Evolutionary conservation across 768 basidiomycete genomes (phyloP), one percentile per base, ranked within the genome.

Genomic region (Pleurotus sapidus): DNA sequence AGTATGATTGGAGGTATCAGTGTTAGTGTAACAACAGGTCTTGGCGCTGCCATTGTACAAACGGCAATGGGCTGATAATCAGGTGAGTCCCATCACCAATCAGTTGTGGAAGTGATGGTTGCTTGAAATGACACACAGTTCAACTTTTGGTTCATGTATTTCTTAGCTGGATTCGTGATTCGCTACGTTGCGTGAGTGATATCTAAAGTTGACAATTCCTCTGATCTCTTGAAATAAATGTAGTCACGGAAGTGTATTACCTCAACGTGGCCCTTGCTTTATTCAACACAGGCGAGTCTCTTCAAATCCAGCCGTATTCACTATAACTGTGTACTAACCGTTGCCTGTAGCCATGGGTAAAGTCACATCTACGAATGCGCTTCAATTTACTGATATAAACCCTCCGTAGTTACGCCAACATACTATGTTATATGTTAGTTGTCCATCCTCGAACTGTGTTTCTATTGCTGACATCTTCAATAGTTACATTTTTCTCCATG

Each of bases 1-100:
- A 93, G 89, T 61, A 87, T 98, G 82, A 98, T 99, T 66, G 97
- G 97, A 15, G 97, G 97, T 0, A 88, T 96, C 48, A 91, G 89
- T 57, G 93, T 96, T 62, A 93, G 90, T 64, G 95, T 96, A 55
- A 96, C 95, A 12, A 95, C 93, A 30, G 96, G 97, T 34, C 81
- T 98, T 38, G 95, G 97, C 46, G 78, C 92, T 43, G 89, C 94
- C 18, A 97, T 98, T 64, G 88, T 99, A 24, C 86, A 89, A 49
- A 84, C 84, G 42, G 84, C 79, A 4, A 74, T 79, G 74, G 90
- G 90, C 39, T n/a, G 77, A 89, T 60, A 93, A 90, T 70, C 91
- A 93, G 81, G 89, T 84, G 43, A 2, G 79, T 70, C 27, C 49
- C 34, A 47, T 25, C 49, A 15, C 58, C 38, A 12, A 40, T 40